phyloP scores from a whole-genome alignment of 2,329 filamentous ascomycete genomes.

The Thelonectria olida region DNA sequence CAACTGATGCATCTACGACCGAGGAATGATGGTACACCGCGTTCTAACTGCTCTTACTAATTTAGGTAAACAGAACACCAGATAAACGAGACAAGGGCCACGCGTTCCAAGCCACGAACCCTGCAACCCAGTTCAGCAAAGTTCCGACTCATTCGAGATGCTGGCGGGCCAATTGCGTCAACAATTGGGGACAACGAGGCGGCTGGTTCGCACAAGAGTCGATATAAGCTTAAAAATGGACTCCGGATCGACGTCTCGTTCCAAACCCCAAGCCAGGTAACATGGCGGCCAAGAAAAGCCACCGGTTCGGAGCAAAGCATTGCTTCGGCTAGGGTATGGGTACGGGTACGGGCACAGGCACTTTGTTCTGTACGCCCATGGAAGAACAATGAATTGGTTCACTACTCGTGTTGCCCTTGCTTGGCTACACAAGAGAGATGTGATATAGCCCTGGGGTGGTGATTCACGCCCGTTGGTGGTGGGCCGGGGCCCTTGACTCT shows the following conservation, averaged over 20 bases:
- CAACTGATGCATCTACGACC: not conserved
- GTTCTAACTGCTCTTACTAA: not conserved
- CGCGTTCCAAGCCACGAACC: not conserved
- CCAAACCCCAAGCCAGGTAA: conserved; percentile 24
- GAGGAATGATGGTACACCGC: not conserved
- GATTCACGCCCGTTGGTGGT: not conserved
- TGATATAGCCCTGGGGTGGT: no score
- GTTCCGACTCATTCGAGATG: not conserved
- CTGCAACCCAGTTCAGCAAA: not conserved
- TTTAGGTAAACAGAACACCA: not conserved
- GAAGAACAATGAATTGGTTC: conserved; percentile 26
- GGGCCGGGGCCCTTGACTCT: not conserved
- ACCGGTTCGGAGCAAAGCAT: conserved; percentile 5
- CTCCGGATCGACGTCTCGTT: conserved; percentile 13
- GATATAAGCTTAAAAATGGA: conserved; percentile 41
- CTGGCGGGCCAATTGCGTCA: not conserved
- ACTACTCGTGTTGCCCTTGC: conserved; percentile 28
- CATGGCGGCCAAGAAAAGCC: not conserved
- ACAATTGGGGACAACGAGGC: not conserved
- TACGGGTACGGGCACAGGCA: conserved; percentile 28
- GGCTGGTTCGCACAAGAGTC: conserved; percentile 23
- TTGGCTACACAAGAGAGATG: conserved; percentile 21
- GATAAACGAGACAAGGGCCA: not conserved
- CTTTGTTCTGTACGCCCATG: conserved; percentile 3
- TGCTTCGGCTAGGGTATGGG: conserved; percentile 18